These are phyloP conservation scores for Larix kaempferi DNA, from an alignment of 75 land plant genomes.

Conservation along the genomic window DNA sequence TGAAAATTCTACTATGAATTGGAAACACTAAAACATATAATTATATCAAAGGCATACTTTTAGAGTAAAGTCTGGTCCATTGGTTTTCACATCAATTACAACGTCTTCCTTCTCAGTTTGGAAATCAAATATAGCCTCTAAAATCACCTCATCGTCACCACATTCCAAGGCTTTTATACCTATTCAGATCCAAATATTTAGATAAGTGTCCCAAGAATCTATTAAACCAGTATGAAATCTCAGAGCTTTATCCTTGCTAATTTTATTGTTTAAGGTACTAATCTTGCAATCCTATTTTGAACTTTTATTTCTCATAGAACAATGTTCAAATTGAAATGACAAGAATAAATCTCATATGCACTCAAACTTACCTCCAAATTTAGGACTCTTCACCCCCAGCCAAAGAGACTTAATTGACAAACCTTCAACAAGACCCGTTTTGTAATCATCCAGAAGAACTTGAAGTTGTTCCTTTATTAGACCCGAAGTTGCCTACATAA, in stretches of 20 bases:
- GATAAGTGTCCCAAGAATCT: background rate
- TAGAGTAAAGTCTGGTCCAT: slow-evolving; percentile 36
- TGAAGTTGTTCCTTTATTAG: slow-evolving; percentile 28
- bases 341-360: background rate
- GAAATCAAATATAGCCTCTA: slow-evolving; percentile 31
- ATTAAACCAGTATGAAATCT: background rate
- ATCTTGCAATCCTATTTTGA: background rate
- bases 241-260: too few species aligned
- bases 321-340: background rate
- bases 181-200: slow-evolving; percentile 19
- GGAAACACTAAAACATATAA: background rate
- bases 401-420: slow-evolving; percentile 15
- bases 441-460: slow-evolving; percentile 39
- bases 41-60: slow-evolving; percentile 12
- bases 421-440: slow-evolving; percentile 27
- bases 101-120: slow-evolving; percentile 23
- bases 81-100: slow-evolving; percentile 19
- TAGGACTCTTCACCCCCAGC: slow-evolving; percentile 28
- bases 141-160: slow-evolving; percentile 24
- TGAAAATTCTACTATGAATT: background rate
- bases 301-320: background rate
- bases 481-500: slow-evolving; percentile 23
- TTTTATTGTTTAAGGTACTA: background rate
- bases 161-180: slow-evolving; percentile 29
- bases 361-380: slow-evolving; percentile 18